Percentiles rank a stretch among this genome's conserved stretches.
phyloP scores from a whole-genome alignment of 805 yeast genomes.

The Hanseniaspora nectarophila region DNA sequence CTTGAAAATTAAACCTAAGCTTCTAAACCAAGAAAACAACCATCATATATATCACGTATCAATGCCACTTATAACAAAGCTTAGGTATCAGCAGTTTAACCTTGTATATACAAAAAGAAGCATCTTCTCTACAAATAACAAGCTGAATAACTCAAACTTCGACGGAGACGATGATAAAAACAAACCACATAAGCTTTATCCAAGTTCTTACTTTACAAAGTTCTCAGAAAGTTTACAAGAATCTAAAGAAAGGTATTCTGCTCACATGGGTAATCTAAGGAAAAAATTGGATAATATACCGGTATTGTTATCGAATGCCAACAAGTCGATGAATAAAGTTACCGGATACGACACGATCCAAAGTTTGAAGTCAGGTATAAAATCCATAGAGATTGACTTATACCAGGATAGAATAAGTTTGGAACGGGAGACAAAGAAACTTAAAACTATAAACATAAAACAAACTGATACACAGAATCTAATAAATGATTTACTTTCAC shows the following conservation, averaged over 20 bases:
- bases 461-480: conserved; percentile 68
- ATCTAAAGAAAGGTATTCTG: not conserved
- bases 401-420: conserved; percentile 39
- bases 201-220: not conserved
- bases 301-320: conserved; percentile 37
- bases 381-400: conserved; percentile 41
- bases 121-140: not conserved
- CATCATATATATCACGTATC: not conserved
- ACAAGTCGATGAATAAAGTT: conserved; percentile 68
- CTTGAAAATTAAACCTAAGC: too few species aligned
- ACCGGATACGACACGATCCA: conserved; percentile 85
- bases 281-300: not conserved
- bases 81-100: not conserved
- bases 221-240: not conserved
- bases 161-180: not conserved
- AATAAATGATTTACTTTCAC: conserved; percentile 72
- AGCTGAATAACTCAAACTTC: not conserved
- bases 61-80: not conserved
- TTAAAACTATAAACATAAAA: conserved; percentile 48
- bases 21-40: too few species aligned
- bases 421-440: conserved; percentile 37
- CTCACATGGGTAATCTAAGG: conserved; percentile 25
- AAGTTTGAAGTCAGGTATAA: conserved; percentile 51
- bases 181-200: not conserved
- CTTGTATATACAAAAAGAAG: not conserved